Evolutionary conservation across 306 rosid genomes (phyloP), one percentile per base, ranked within the genome.

Genomic region (Mimosa pudica): DNA sequence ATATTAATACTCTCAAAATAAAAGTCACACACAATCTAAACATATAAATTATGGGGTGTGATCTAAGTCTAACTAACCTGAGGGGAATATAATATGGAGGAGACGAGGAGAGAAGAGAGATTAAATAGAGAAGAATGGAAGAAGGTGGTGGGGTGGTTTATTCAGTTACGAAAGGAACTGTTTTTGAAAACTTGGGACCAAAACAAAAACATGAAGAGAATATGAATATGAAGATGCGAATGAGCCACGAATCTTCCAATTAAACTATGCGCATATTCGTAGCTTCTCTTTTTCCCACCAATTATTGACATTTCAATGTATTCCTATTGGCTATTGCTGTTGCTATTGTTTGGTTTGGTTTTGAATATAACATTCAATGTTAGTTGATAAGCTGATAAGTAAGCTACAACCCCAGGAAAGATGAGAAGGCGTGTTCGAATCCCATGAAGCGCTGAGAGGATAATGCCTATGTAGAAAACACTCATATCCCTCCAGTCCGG

Each of bases 191-290:
- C 13, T 72, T 20, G 3, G 35, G 69, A 77, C 6, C 24, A 45
- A 64, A 3, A 32, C 18, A 63, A 54, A 62, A 14, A 62, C 10
- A 5, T 55, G 79, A 76, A 83, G 76, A 73, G 90, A 86, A 84
- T 81, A 74, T 51, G 52, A 41, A 72, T 48, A 73, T 11, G 77
- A 81, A 88, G 93, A 89, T 87, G 87, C 94, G 86, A 45, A 62
- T 72, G 76, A 76, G 54, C 9, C 54, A 58, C 75, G 97, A 89
- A 92, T 92, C 84, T 88, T 88, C 89, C 52, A 32, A 47, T 14
- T 14, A 16, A 18, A 0, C 57, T 20, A 49, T 1, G 74, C 86
- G 93, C 82, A 91, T 89, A 91, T 91, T 91, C 96, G 46, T 51
- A 2, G 32, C 16, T 0, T 10, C 3, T 48, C 13, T 5, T 49